Evolutionary conservation across 2,329 filamentous ascomycete species (phyloP), one percentile per base, ranked within the genome.

Genomic region (Iodosphaeria phyllophila): DNA sequence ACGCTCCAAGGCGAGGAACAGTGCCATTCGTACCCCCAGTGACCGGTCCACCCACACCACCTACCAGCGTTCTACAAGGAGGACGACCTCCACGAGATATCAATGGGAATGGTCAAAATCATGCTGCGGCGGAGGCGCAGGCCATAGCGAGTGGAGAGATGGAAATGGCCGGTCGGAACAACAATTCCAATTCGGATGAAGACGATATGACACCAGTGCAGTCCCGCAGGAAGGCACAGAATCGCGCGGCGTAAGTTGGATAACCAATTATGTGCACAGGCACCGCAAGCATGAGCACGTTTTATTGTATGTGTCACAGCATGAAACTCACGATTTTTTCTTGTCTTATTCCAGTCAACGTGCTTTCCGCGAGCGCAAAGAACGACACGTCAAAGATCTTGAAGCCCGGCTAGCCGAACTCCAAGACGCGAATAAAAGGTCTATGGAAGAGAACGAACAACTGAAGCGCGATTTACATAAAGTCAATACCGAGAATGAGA

Each of bases 341-440:
- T n/a, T n/a, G n/a, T n/a, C n/a, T n/a, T n/a, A n/a, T n/a, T 24
- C 15, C 33, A 93, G 86, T 23, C 89, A 95, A 61, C 75, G 86
- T 39, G 86, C 89, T 16, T 95, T 95, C 49, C 80, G 86, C 31
- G 86, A 95, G 51, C 75, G 86, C 37, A 95, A 95, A 50, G 86
- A 95, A 48, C 75, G 74, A 29, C 84, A 92, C 42, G 83, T 95
- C 33, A 84, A 84, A 47, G 83, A 95, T 32, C 72, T 95, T 13
- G 84, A 95, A 51, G 67, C 71, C 29, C 89, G 92, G 46, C 70
- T 95, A 15, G 74, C 68, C 24, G 62, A 58, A 24, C 68, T 93
- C 16, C 76, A 92, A 44, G 69, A 72, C 30, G 70, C 73, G 24
- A 76, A 79, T 25, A 65, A 72, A 28, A 63, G 67, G 17, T 64